A percentile compares a stretch with the other conserved stretches of the same genome.
Evolutionary conservation across 2,329 filamentous ascomycete species (phyloP).

Genomic region (Colletotrichum spinosum): DNA sequence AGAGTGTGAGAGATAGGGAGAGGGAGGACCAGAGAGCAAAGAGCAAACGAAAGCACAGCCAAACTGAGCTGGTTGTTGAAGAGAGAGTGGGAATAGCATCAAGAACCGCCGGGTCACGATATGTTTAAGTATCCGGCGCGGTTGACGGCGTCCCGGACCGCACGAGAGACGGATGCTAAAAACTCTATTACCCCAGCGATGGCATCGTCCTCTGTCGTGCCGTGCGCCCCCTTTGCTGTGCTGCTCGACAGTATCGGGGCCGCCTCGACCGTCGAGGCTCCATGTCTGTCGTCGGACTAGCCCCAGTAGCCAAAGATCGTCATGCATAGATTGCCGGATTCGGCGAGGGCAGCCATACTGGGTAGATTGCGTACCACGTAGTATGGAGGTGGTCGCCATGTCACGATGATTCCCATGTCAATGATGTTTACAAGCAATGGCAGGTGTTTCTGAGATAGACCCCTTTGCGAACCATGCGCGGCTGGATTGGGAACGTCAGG

Average conservation of each 20-base stretch:
- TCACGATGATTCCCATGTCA: conserved; percentile 12
- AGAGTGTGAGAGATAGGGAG: conserved; percentile 17
- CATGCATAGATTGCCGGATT: conserved; percentile 8
- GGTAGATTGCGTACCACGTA: too few relatives aligned
- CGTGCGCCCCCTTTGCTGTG: neutral
- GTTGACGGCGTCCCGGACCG: conserved; percentile 1
- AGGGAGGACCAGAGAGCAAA: neutral
- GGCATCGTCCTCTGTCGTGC: neutral
- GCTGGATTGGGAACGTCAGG: conserved; percentile 17
- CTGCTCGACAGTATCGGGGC: too few relatives aligned
- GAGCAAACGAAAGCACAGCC: conserved; percentile 25
- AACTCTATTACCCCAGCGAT: conserved; percentile 7
- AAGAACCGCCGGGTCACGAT: conserved; percentile 6
- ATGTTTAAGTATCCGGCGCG: conserved; percentile 20
- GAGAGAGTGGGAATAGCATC: conserved; percentile 17
- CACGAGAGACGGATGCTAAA: conserved; percentile 7
- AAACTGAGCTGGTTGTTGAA: conserved; percentile 16
- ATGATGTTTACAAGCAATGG: neutral
- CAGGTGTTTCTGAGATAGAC: conserved; percentile 2
- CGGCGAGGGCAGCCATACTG: neutral
- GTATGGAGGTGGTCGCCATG: neutral
- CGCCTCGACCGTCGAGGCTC: too few relatives aligned
- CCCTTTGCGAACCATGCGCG: conserved; percentile 15
- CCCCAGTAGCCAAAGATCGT: conserved; percentile 13
- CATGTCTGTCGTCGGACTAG: conserved; percentile 2